Evolutionary conservation across 306 rosid species (phyloP).

Genomic region (Carpinus viminea): DNA sequence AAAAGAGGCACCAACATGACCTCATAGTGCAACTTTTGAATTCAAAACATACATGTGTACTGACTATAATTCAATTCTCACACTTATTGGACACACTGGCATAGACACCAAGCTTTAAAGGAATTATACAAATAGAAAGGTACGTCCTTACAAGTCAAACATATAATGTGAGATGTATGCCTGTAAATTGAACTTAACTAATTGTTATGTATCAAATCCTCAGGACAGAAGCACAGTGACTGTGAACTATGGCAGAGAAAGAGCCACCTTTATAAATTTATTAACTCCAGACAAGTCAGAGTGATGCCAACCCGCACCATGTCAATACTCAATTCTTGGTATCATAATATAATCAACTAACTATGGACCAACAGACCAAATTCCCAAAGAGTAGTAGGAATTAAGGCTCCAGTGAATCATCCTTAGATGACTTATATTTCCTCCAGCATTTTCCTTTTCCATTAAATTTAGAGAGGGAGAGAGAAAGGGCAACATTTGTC

Average conservation of each 20-base stretch:
- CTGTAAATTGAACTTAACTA: constrained; percentile 17
- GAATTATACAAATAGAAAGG: background rate
- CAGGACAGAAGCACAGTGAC: constrained; percentile 8
- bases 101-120: background rate
- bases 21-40: constrained; percentile 10
- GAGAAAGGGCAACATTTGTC: constrained; percentile 3
- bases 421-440: background rate
- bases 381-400: background rate
- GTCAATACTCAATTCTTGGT: background rate
- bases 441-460: background rate
- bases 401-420: background rate
- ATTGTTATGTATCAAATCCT: constrained; percentile 19
- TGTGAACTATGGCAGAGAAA: background rate
- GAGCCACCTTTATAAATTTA: background rate
- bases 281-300: background rate
- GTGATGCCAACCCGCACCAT: background rate
- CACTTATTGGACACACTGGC: background rate
- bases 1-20: constrained; percentile 3
- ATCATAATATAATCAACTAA: background rate
- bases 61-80: background rate
- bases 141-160: background rate
- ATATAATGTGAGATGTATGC: constrained; percentile 2
- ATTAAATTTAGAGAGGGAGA: background rate
- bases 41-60: constrained; percentile 9
- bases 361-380: background rate